A percentile compares a stretch with the other conserved stretches of the same genome.
Conservation (phyloP, 1,284 basidiomycete genomes). For the Apiotrichum gracile region DNA sequence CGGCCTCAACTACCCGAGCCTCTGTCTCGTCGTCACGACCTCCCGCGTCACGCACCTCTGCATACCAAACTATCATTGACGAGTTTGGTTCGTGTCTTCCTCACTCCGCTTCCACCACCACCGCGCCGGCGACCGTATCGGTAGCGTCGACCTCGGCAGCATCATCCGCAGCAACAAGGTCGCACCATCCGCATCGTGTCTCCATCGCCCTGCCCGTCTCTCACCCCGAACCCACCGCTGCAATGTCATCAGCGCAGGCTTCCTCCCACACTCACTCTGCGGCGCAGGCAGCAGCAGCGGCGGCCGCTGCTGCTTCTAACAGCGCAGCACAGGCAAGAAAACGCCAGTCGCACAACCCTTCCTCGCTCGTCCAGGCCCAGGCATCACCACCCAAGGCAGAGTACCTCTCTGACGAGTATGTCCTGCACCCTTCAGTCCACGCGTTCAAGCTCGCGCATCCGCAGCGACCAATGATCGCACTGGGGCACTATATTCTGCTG, state of each 20-base stretch:
- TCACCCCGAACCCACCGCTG: slow-evolving; percentile 22
- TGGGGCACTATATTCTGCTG: slow-evolving; percentile 88
- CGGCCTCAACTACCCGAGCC: slow-evolving; percentile 13
- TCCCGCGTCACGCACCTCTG: slow-evolving; percentile 4
- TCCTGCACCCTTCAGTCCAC: slow-evolving; percentile 70
- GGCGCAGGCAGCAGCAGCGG: slow-evolving; percentile 3
- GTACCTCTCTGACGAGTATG: slow-evolving; percentile 44
- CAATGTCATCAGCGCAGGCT: slow-evolving; percentile 20
- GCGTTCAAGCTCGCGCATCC: slow-evolving; percentile 81
- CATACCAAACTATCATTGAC: slow-evolving; percentile 13
- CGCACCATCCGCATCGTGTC: slow-evolving; percentile 15
- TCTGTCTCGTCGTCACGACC: slow-evolving; percentile 12
- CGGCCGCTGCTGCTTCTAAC: not conserved
- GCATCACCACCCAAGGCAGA: slow-evolving; percentile 36
- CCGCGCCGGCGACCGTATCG: not conserved
- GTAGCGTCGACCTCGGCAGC: not conserved
- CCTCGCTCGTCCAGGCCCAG: slow-evolving; percentile 21
- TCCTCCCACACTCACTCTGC: slow-evolving; percentile 28
- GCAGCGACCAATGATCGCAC: slow-evolving; percentile 77
- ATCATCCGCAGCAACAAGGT: not conserved
- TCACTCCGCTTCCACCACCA: not conserved
- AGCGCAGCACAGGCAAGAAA: slow-evolving; percentile 18
- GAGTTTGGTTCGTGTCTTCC: slow-evolving; percentile 18
- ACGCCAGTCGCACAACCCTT: slow-evolving; percentile 45
- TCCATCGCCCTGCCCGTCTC: slow-evolving; percentile 31